These are phyloP conservation scores for Fusarium sp. DNA, from an alignment of 2,329 filamentous ascomycete genomes.

Conservation along the genomic window DNA sequence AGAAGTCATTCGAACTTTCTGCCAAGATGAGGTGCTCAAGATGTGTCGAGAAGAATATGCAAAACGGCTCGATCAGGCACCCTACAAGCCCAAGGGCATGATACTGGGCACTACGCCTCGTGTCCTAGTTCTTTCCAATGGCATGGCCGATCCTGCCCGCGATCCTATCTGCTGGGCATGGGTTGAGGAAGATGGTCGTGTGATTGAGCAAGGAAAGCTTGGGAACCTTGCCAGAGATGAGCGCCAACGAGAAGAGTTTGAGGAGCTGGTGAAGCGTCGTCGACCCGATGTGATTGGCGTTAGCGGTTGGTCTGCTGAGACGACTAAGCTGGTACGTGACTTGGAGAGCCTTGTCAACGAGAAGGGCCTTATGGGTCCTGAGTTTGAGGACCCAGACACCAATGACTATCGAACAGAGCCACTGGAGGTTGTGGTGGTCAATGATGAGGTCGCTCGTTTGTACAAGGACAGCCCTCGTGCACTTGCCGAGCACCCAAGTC, in stretches of 20 bases:
- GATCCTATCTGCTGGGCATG: constrained; percentile 92
- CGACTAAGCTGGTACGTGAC: constrained; percentile 83
- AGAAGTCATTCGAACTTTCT: constrained; percentile 91
- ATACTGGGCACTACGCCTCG: constrained; percentile 87
- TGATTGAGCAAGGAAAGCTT: constrained; percentile 89
- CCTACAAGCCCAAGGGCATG: constrained; percentile 94
- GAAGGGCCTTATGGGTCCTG: constrained; percentile 78
- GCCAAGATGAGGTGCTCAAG: constrained; percentile 90
- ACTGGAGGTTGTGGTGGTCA: constrained; percentile 89
- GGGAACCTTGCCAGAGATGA: constrained; percentile 78
- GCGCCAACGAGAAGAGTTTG: constrained; percentile 73
- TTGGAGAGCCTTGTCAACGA: constrained; percentile 81
- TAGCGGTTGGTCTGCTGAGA: constrained; percentile 88
- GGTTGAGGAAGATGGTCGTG: constrained; percentile 90
- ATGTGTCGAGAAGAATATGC: constrained; percentile 89
- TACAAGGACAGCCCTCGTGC: constrained; percentile 92
- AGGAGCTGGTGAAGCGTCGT: constrained; percentile 80
- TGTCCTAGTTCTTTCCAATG: constrained; percentile 87
- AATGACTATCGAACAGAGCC: constrained; percentile 79
- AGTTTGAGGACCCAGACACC: constrained; percentile 83
- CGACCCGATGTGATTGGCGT: constrained; percentile 91
- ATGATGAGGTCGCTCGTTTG: constrained; percentile 95
- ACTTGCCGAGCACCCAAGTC: constrained; percentile 79
- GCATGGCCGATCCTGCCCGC: constrained; percentile 75
- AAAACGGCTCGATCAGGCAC: constrained; percentile 91